Evolutionary conservation across 179 eudicot genomes (phyloP), one percentile per base, ranked within the genome.

Genomic region (Sideroxylon spinosum): DNA sequence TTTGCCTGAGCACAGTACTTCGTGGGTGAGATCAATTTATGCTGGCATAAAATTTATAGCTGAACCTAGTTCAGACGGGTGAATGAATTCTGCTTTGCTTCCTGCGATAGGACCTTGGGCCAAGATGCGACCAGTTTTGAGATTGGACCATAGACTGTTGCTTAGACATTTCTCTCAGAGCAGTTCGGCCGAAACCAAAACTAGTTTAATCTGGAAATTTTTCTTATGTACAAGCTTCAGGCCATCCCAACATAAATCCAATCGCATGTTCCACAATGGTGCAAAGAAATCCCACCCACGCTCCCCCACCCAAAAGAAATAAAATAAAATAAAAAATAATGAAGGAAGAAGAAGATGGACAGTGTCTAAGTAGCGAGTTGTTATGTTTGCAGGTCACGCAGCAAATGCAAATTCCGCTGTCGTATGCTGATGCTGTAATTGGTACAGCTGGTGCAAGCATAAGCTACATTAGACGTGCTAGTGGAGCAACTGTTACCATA

Each of bases 361-460:
- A 2, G 65, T n/a, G 57, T 14, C 12, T 25, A 10, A 26, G 57
- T 70, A 25, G 14, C 10, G 0, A 17, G 25, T 10, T 56, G 26
- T 20, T 53, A 1, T 22, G 12, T 84, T 55, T 81, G 71, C 86
- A 88, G 91, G 75, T 88, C 25, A 88, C 87, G 9, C 89, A 88
- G 78, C 86, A 88, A 75, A 88, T 88, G 89, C 89, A 86, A 69
- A 84, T 88, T 57, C 89, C 91, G 0, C 74, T 88, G 23, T 77
- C 87, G 23, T 88, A 84, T 82, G 91, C 91, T 66, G 91, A 88
- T 88, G 91, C 91, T 60, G 91, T 88, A 11, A 88, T 88, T 82
- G 91, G 91, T 52, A 73, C 91, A 50, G 80, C 81, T 71, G 91
- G 91, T 77, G 74, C 89, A 69, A 88, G 76, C 73, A 84, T 88